A percentile compares a stretch with the other conserved stretches of the same genome.
phyloP scores from a whole-genome alignment of 768 basidiomycete species.

The Hericium rajendrae region DNA sequence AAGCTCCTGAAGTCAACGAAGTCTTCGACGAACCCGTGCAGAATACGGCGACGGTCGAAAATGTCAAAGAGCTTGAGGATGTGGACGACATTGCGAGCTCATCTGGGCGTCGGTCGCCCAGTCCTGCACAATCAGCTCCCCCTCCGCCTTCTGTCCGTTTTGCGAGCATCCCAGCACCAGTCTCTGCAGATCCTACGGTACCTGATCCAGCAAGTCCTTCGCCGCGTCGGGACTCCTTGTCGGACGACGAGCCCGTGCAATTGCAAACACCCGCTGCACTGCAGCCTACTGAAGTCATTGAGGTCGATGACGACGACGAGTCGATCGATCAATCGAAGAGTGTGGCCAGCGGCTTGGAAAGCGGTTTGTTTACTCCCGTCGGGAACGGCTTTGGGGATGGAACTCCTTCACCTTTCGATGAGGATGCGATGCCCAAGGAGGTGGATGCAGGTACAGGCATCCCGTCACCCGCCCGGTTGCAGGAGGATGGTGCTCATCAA shows the following conservation, averaged over 20 bases:
- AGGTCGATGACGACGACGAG: not conserved
- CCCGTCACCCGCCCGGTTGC: not conserved
- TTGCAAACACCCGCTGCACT: not conserved
- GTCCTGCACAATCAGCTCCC: not conserved
- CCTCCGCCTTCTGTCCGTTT: not conserved
- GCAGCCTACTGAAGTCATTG: not conserved
- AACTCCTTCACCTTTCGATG: conserved; percentile 4
- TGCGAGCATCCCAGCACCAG: conserved; percentile 10
- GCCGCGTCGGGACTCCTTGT: not conserved
- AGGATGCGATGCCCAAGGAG: not conserved
- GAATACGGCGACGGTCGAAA: not conserved
- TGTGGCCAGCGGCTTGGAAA: not conserved
- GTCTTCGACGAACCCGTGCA: not conserved
- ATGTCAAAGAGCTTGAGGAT: not conserved
- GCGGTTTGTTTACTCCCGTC: conserved; percentile 13
- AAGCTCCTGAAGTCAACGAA: not conserved
- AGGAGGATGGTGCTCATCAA: not conserved
- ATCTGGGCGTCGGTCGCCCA: too few relatives aligned
- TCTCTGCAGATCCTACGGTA: conserved; percentile 14
- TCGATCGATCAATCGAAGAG: not conserved
- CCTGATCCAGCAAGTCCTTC: conserved; percentile 7
- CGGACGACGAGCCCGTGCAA: not conserved
- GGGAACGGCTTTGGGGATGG: conserved; percentile 5
- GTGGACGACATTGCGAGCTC: too few relatives aligned
- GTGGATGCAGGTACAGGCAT: too few relatives aligned